Conservation (phyloP, 2,329 filamentous ascomycete species). For the Microdochium nivale region DNA sequence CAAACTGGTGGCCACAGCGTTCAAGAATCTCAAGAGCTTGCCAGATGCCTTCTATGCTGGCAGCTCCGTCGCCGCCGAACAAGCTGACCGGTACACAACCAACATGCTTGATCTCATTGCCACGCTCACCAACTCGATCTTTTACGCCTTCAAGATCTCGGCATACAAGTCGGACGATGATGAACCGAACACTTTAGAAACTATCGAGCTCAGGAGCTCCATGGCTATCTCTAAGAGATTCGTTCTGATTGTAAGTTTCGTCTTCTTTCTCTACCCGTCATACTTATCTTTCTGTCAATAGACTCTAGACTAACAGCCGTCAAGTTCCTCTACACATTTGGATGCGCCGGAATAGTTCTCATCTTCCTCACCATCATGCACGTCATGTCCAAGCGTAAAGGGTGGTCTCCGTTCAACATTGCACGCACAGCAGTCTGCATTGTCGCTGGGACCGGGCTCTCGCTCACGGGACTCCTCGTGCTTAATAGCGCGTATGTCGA, state of each 20-base stretch:
- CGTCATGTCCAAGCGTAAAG: slow-evolving; percentile 16
- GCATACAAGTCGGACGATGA: slow-evolving; percentile 3
- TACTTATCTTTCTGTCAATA: not conserved
- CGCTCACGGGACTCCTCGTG: slow-evolving; percentile 11
- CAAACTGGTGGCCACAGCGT: slow-evolving; percentile 7
- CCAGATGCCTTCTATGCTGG: slow-evolving; percentile 12
- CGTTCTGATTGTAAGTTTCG: slow-evolving; percentile 13
- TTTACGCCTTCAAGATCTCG: slow-evolving; percentile 13
- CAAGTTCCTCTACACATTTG: slow-evolving; percentile 18
- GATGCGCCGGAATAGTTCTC: slow-evolving; percentile 16
- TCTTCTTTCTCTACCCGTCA: not conserved
- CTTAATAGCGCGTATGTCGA: slow-evolving; percentile 18
- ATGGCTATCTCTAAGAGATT: slow-evolving; percentile 9
- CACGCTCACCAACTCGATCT: slow-evolving; percentile 15
- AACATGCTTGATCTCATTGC: slow-evolving; percentile 10
- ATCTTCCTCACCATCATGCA: slow-evolving; percentile 19
- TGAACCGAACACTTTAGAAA: slow-evolving; percentile 2
- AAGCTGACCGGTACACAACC: slow-evolving; percentile 2
- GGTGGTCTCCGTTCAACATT: slow-evolving; percentile 20
- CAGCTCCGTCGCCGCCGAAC: not conserved
- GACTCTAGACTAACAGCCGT: not conserved
- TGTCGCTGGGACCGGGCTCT: slow-evolving; percentile 11
- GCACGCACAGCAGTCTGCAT: slow-evolving; percentile 13
- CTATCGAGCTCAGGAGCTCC: slow-evolving; percentile 8
- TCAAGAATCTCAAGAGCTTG: slow-evolving; percentile 8